Evolutionary conservation across 148 eudicot genomes (phyloP).

Genomic region (Fagopyrum esculentum): DNA sequence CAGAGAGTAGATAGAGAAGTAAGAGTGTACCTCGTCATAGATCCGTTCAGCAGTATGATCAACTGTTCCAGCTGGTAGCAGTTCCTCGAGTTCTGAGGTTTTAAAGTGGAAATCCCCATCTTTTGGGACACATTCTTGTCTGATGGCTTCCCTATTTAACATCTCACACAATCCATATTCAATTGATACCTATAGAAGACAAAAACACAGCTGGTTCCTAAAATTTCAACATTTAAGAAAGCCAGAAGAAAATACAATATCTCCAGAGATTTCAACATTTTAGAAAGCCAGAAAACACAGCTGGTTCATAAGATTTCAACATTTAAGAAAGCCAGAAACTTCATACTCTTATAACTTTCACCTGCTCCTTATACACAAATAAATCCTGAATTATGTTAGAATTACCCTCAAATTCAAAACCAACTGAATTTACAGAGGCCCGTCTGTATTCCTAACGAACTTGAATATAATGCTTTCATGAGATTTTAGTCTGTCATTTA

Average conservation of each 20-base stretch:
- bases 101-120: constrained; percentile 64
- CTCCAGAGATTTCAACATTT: not conserved
- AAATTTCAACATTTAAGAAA: not conserved
- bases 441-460: not conserved
- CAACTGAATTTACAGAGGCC: not conserved
- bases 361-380: not conserved
- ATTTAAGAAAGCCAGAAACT: not conserved
- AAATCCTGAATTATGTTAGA: not conserved
- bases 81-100: constrained; percentile 54
- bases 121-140: constrained; percentile 55
- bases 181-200: constrained; percentile 57
- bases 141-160: constrained; percentile 61
- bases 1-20: not conserved
- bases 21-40: constrained; percentile 50
- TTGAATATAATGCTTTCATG: not conserved
- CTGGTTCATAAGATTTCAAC: not conserved
- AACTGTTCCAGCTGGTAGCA: constrained; percentile 68
- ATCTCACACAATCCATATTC: constrained; percentile 92
- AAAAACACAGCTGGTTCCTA: not conserved
- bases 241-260: not conserved
- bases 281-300: not conserved
- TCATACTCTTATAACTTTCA: not conserved
- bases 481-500: not conserved
- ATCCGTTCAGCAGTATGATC: constrained; percentile 48
- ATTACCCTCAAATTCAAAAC: not conserved